A percentile compares a stretch with the other conserved stretches of the same genome.
phyloP scores from a whole-genome alignment of 345 rosid species.

The Pistacia vera region DNA sequence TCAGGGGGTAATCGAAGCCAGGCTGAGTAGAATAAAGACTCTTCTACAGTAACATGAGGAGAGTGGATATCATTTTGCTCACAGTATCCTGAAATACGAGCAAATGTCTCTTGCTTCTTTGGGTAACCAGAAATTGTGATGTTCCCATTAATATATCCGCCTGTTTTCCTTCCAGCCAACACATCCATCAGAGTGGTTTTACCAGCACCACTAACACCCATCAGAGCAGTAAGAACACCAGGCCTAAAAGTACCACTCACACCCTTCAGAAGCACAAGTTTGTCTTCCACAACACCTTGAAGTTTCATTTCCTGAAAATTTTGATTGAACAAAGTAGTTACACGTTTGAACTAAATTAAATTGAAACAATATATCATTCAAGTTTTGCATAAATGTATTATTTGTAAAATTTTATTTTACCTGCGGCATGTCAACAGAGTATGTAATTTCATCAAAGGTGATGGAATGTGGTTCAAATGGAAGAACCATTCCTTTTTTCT shows the following conservation, averaged over 20 bases:
- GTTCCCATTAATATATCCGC: conserved; percentile 51
- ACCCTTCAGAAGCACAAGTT: conserved; percentile 48
- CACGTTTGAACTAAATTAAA: not conserved
- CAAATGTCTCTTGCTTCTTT: conserved; percentile 60
- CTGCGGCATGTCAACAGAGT: conserved; percentile 73
- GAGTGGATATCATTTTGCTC: conserved; percentile 69
- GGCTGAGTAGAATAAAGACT: conserved; percentile 55
- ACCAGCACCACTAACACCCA: conserved; percentile 67
- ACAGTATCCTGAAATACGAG: conserved; percentile 58
- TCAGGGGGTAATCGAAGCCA: conserved; percentile 55
- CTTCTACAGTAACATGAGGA: conserved; percentile 52
- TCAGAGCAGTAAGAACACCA: conserved; percentile 62
- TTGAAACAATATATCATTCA: not conserved
- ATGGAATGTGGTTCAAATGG: conserved; percentile 57
- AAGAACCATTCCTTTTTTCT: conserved; percentile 63
- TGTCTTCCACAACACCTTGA: conserved; percentile 44
- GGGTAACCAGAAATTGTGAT: conserved; percentile 52
- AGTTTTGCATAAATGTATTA: not conserved
- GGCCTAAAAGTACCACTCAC: conserved; percentile 59
- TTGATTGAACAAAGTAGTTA: not conserved
- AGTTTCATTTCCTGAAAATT: conserved; percentile 50
- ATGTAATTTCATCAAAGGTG: conserved; percentile 47
- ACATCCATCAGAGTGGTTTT: conserved; percentile 66
- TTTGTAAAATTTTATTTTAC: conserved; percentile 23
- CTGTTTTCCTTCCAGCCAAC: conserved; percentile 57